Evolutionary conservation across 768 basidiomycete genomes (phyloP), one percentile per base, ranked within the genome.

Genomic region (Ephemerocybe angulata): DNA sequence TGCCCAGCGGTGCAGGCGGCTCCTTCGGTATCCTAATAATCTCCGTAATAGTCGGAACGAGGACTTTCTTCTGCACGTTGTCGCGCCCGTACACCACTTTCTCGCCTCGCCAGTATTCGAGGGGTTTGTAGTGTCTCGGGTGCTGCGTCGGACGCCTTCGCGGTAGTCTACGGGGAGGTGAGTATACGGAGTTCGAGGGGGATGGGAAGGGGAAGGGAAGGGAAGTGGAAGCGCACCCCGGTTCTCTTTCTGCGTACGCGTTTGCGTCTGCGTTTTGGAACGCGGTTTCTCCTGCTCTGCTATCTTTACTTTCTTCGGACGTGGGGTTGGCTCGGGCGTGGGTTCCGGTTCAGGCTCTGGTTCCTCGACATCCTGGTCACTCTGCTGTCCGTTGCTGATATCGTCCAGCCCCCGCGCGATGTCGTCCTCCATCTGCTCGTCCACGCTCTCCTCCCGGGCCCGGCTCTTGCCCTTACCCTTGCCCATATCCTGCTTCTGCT

Each of bases 71-170:
- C 7, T 77, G 71, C 11, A 61, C 54, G 3, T 65, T 59, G 11
- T 65, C 62, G 51, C 85, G 79, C 5, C 86, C 87, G 62, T 93
- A 98, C 2, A 94, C 85, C 21, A 92, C 81, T 58, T 85, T 87
- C 71, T 98, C 96, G 60, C 84, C 83, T 19, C 93, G 83, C 96
- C 96, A 98, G 75, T 80, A 95, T 37, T 91, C 89, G 33, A 98
- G 75, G 3, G 95, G 96, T 47, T 73, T 72, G 62, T 83, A 84
- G 29, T 83, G 82, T 51, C 74, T 24, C 95, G 85, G 46, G 73
- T 73, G 27, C 91, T 86, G 48, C 88, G 84, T n/a, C 93, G 86
- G 1, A 89, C 73, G 24, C 86, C 86, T 44, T 77, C 72, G 2
- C 76, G 72, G 17, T 63, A 59, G 3, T 62, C 76, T 77, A n/a